Conservation (phyloP, 495 filamentous ascomycete species). For the Chaetomidium leptoderma region DNA sequence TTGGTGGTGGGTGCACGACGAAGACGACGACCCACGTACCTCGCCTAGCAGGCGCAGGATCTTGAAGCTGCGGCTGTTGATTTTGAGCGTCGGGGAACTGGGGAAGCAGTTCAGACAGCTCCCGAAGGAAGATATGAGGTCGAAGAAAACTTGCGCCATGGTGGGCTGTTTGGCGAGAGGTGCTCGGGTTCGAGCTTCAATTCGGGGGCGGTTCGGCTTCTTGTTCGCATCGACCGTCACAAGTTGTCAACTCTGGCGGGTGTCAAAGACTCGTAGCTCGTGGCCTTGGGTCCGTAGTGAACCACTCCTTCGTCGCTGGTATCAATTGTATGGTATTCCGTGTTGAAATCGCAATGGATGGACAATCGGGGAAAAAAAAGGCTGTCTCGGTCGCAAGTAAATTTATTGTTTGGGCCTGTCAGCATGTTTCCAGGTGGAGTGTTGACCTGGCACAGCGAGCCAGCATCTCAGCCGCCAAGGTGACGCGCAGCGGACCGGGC, state of each 20-base stretch:
- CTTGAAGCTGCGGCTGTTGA: slow-evolving; percentile 93
- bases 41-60: slow-evolving; percentile 89
- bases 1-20: not conserved
- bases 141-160: slow-evolving; percentile 84
- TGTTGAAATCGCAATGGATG: not conserved
- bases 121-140: slow-evolving; percentile 83
- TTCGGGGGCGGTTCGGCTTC: not conserved
- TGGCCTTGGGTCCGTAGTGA: too few species aligned
- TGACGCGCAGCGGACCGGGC: not conserved
- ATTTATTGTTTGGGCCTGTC: not conserved
- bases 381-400: not conserved
- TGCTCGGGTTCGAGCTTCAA: not conserved
- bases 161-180: slow-evolving; percentile 7
- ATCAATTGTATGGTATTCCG: too few species aligned
- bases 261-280: too few species aligned
- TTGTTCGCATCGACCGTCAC: slow-evolving; percentile 1
- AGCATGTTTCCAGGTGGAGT: not conserved
- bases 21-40: slow-evolving; percentile 40
- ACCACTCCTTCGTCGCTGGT: too few species aligned
- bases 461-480: slow-evolving; percentile 3
- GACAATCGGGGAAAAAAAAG: not conserved
- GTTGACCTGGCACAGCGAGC: not conserved
- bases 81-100: slow-evolving; percentile 84
- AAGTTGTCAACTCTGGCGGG: too few species aligned
- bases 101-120: slow-evolving; percentile 96